Base-by-base conservation (phyloP, 352 stramenopile species). In the Phytophthora cactorum region DNA sequence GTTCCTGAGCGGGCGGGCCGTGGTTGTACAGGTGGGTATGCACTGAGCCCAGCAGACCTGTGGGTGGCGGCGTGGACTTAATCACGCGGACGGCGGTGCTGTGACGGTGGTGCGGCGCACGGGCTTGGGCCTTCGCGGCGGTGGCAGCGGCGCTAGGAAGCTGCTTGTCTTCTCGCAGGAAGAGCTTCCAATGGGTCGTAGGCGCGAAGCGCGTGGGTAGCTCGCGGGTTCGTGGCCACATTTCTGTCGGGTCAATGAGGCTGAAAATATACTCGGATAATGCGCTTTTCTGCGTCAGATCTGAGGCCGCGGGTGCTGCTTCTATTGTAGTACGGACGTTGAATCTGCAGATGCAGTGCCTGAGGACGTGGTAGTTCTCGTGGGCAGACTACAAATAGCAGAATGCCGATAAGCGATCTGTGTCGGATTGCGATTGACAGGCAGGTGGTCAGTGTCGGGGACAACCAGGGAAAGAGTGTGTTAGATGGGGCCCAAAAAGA, bases 211-310 rank as follows among this genome's bases (percentile, higher is more conserved):
- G 69, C 57, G 68, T 68, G 27, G 68, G 72, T 46, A 77, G 44
- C 49, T 80, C 72, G 45, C 59, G 65, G 28, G 64, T 76, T 11
- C 72, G 65, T 22, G 68, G 56, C 68, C 72, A 77, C 72, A 77
- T 78, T 51, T 31, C 14, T 14, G 22, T 47, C 41, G 44, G 10
- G 12, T 49, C 27, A 11, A n/a, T 15, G 2, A 43, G 29, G 47
- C 47, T 65, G 10, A 59, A 68, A 68, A 69, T 67, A 67, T 43
- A 39, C 38, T 17, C 7, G 36, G n/a, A 34, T 25, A 56, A 43
- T 57, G 32, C 22, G 22, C 22, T 22, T 22, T 22, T 22, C 22
- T 22, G 22, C 17, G n/a, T 36, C 27, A 52, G 39, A 60, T 43
- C 27, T 43, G 27, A 60, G 39, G 53, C n/a, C 41, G 39, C 9